Conservation (phyloP, 2,329 filamentous ascomycete genomes). For the Dactylellina sp. region DNA sequence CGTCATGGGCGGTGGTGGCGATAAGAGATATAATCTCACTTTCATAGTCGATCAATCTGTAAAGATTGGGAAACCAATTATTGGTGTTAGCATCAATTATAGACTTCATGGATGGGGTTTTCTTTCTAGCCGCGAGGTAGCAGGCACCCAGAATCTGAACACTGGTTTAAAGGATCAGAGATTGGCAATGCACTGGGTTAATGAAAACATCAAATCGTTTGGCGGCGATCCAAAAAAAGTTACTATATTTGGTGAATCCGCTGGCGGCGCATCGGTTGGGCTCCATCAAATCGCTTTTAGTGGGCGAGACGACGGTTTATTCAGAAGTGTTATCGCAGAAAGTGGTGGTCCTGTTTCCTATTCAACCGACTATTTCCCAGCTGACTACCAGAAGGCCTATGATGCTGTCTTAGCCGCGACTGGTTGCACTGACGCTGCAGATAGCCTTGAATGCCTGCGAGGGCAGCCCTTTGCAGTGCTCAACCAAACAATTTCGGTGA, state of each 20-base stretch:
- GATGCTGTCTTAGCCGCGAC: constrained; percentile 71
- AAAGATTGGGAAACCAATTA: constrained; percentile 68
- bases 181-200: constrained; percentile 72
- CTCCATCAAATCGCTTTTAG: constrained; percentile 69
- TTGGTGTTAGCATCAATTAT: constrained; percentile 70
- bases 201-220: constrained; percentile 71
- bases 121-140: constrained; percentile 66
- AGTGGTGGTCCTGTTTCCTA: constrained; percentile 67
- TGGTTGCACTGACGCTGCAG: constrained; percentile 69
- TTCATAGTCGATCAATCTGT: constrained; percentile 71
- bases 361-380: constrained; percentile 71
- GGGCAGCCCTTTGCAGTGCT: constrained; percentile 71
- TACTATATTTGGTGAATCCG: constrained; percentile 74
- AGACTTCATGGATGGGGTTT: constrained; percentile 69
- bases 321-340: constrained; percentile 68
- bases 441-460: constrained; percentile 76
- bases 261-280: constrained; percentile 68
- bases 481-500: constrained; percentile 66
- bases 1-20: constrained; percentile 67
- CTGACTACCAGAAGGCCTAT: constrained; percentile 71
- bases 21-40: constrained; percentile 73
- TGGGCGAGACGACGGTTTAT: constrained; percentile 69
- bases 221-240: constrained; percentile 72
- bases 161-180: constrained; percentile 74
- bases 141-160: constrained; percentile 68